A percentile compares a stretch with the other conserved stretches of the same genome.
Conservation (phyloP, 148 eudicot species). For the Rhododendron griersonianum region DNA sequence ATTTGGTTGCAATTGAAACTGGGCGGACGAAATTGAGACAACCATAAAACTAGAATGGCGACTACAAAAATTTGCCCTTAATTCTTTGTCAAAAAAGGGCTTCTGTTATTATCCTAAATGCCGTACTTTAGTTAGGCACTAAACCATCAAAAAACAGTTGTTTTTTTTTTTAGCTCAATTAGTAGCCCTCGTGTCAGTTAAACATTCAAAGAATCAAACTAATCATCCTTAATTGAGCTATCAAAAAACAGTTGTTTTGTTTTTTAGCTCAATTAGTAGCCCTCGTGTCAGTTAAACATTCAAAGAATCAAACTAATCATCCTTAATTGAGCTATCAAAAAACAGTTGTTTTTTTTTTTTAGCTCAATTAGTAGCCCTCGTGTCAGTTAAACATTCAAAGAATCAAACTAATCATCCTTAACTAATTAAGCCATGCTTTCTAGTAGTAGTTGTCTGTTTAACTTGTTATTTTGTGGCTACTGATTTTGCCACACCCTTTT, state of each 20-base stretch:
- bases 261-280: no score
- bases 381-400: no score
- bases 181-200: neutral
- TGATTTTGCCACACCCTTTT: no score
- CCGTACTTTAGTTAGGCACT: neutral
- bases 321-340: no score
- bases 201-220: neutral
- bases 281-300: no score
- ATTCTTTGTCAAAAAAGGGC: neutral
- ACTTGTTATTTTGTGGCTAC: neutral
- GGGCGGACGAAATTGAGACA: no score
- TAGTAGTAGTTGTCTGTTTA: neutral
- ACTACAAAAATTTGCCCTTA: neutral
- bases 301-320: no score
- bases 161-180: neutral
- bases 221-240: neutral
- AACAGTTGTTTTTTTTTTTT: no score
- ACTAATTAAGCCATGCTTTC: neutral
- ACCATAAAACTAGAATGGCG: no score
- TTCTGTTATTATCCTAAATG: neutral
- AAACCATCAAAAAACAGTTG: neutral
- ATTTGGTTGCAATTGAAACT: no score
- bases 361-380: no score
- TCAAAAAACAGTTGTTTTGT: no score
- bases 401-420: neutral